phyloP scores from a whole-genome alignment of 345 rosid species.

The Firmiana major region DNA sequence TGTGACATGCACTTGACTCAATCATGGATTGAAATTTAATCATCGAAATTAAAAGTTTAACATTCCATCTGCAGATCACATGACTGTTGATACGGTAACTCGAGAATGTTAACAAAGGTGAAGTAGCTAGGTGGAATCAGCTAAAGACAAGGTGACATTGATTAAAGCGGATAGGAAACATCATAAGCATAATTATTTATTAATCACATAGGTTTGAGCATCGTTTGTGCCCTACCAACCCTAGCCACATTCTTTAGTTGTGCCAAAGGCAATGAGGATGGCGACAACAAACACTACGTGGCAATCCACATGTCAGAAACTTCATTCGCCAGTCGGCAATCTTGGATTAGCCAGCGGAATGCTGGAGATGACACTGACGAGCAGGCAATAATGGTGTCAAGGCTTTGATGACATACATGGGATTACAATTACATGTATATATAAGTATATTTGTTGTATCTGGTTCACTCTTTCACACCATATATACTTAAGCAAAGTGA shows the following conservation, averaged over 20 bases:
- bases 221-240: slow-evolving; percentile 28
- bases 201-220: slow-evolving; percentile 19
- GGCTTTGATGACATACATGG: not conserved
- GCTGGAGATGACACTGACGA: not conserved
- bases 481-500: not conserved
- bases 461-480: no score
- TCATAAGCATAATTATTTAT: slow-evolving; percentile 28
- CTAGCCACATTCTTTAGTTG: slow-evolving; percentile 12
- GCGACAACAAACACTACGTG: slow-evolving; percentile 12
- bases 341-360: slow-evolving; percentile 13
- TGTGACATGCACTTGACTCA: not conserved
- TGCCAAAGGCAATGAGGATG: not conserved
- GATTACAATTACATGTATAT: not conserved
- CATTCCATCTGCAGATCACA: no score
- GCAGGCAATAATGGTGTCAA: slow-evolving; percentile 12
- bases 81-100: no score
- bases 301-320: slow-evolving; percentile 15
- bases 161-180: slow-evolving; percentile 46
- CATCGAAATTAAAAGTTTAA: no score
- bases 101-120: no score
- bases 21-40: no score
- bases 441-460: no score
- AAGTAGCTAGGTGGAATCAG: no score
- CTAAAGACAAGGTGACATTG: slow-evolving; percentile 34
- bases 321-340: not conserved